Evolutionary conservation across 768 basidiomycete genomes (phyloP), one percentile per base, ranked within the genome.

Genomic region (Holtermannia corniformis): DNA sequence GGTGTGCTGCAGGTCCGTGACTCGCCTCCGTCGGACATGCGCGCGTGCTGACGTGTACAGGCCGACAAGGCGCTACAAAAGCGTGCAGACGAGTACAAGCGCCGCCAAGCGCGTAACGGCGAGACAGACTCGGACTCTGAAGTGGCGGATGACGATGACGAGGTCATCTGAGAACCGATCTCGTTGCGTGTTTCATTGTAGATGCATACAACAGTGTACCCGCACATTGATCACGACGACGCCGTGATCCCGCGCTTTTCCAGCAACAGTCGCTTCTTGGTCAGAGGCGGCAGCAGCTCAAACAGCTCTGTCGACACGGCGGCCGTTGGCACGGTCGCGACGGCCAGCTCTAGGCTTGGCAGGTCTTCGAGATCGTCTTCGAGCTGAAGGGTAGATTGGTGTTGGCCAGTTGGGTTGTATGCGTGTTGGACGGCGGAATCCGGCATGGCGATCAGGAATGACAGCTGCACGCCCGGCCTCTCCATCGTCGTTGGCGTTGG

Each of bases 1-100:
- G 59, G 11, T 58, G 68, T 57, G 62, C 51, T 53, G 52, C 59
- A 54, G 73, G 73, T 71, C 61, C 24, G 58, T 50, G 13, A n/a
- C 19, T 24, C 24, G 4, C n/a, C n/a, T n/a, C n/a, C n/a, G n/a
- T n/a, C n/a, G n/a, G n/a, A n/a, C n/a, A n/a, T 19, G 14, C 12
- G 7, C 16, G 19, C 7, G 22, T 46, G 2, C 12, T 52, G 20
- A 19, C 12, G 0, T 51, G 14, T 41, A 2, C 27, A 63, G 62
- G 16, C 53, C n/a, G 52, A 63, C 32, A 51, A 51, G 5, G 21
- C 25, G 1, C 25, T 61, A 12, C 62, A 63, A 47, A 58, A 54
- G 25, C 46, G 54, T 23, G 52, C 59, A 4, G 62, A 63, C 24
- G 48, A 58, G 21, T 47, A 50, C 41, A 50, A 49, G 23, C 25